Conservation (phyloP, 306 rosid genomes). For the Heteromeles arbutifolia region DNA sequence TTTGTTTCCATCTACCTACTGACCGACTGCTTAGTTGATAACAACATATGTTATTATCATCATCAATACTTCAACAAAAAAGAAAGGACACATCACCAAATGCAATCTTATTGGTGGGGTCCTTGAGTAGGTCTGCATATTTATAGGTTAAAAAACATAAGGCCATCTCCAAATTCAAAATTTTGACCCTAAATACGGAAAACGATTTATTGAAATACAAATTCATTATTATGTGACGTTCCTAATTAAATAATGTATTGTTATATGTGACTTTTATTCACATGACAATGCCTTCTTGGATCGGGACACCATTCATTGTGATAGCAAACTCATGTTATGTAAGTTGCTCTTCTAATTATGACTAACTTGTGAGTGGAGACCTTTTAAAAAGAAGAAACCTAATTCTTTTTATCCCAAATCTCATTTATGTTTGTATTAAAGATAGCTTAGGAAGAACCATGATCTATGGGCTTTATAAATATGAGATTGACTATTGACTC, state of each 20-base stretch:
- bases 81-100: neutral
- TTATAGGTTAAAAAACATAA: neutral
- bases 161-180: neutral
- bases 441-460: too few species aligned
- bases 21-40: neutral
- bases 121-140: neutral
- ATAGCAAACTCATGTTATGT: fast-evolving
- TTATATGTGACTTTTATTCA: neutral
- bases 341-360: neutral
- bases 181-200: too few species aligned
- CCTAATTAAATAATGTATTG: too few species aligned
- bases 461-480: too few species aligned
- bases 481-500: too few species aligned
- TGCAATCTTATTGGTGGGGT: neutral
- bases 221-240: neutral
- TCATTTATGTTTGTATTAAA: too few species aligned
- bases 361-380: neutral
- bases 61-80: neutral
- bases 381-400: too few species aligned
- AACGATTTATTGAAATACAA: neutral
- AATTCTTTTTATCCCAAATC: too few species aligned
- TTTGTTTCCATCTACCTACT: neutral
- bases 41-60: neutral
- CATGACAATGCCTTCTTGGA: neutral
- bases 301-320: fast-evolving